phyloP scores from a whole-genome alignment of 2,329 filamentous ascomycete species.

The Neopestalotiopsis rosae region DNA sequence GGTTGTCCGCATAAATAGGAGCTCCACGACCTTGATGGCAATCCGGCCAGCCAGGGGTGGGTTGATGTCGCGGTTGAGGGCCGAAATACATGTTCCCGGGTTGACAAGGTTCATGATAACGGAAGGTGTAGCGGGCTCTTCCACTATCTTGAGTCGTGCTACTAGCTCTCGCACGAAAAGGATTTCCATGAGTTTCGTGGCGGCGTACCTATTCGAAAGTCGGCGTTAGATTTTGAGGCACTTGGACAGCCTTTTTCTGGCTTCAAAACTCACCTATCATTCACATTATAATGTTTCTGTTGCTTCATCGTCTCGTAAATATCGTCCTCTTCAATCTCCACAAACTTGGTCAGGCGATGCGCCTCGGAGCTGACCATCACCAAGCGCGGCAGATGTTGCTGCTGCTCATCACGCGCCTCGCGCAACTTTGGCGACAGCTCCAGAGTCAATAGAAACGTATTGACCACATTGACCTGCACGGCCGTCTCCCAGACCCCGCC shows the following conservation, averaged over 20 bases:
- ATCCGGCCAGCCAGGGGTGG: slow-evolving; percentile 16
- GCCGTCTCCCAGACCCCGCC: slow-evolving; percentile 51
- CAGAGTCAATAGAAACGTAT: slow-evolving; percentile 54
- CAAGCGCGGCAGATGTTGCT: not conserved
- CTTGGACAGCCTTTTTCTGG: not conserved
- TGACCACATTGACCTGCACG: slow-evolving; percentile 59
- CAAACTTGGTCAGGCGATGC: not conserved
- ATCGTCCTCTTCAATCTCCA: not conserved
- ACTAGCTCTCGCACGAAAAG: slow-evolving; percentile 31
- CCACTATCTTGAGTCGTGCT: slow-evolving; percentile 14
- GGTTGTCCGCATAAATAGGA: slow-evolving; percentile 45
- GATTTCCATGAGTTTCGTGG: slow-evolving; percentile 39
- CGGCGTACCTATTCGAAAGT: not conserved
- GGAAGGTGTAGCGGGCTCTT: slow-evolving; percentile 19
- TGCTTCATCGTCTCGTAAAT: not conserved
- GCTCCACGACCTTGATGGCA: slow-evolving; percentile 32
- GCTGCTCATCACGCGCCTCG: slow-evolving; percentile 33
- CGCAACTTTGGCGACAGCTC: slow-evolving; percentile 57
- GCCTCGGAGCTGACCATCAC: not conserved
- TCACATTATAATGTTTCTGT: not conserved
- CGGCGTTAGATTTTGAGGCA: not conserved
- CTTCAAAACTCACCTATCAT: not conserved
- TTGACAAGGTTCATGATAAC: slow-evolving; percentile 59
- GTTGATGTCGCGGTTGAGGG: slow-evolving; percentile 44
- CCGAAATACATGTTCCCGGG: slow-evolving; percentile 57